These are phyloP conservation scores for Lotmaria passim DNA, from an alignment of 208 protist genomes.

Conservation along the genomic window DNA sequence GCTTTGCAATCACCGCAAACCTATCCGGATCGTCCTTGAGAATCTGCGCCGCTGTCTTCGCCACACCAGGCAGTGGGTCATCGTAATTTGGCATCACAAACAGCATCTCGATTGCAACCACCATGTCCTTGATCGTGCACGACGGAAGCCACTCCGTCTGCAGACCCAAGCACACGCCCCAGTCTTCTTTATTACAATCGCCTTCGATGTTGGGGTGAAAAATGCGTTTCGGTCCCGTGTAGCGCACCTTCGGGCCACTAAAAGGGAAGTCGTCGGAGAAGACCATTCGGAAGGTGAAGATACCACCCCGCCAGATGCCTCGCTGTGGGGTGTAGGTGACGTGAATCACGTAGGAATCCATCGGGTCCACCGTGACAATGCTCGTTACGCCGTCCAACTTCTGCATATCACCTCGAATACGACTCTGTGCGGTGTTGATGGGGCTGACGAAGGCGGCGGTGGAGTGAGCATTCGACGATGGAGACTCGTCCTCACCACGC, in stretches of 20 bases:
- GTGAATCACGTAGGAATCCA: conserved; percentile 56
- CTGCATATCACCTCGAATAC: conserved; percentile 68
- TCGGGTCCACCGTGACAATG: conserved; percentile 45
- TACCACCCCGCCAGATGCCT: conserved; percentile 72
- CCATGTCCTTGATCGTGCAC: conserved; percentile 71
- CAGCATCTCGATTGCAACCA: conserved; percentile 81
- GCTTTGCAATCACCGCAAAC: conserved; percentile 54
- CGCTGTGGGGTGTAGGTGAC: conserved; percentile 47
- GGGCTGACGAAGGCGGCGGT: conserved; percentile 33
- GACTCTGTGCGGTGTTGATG: conserved; percentile 45
- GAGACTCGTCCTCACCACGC: neutral
- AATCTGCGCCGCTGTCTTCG: conserved; percentile 69
- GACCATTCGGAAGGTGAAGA: conserved; percentile 71
- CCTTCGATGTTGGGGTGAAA: conserved; percentile 93
- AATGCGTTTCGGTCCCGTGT: conserved; percentile 69
- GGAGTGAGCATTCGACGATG: conserved; percentile 25
- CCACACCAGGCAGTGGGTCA: conserved; percentile 76
- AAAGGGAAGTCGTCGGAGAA: conserved; percentile 83
- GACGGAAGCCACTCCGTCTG: conserved; percentile 82
- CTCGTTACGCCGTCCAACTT: conserved; percentile 60
- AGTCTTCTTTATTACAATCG: conserved; percentile 60
- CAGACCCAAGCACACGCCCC: conserved; percentile 88
- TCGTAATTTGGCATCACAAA: conserved; percentile 83
- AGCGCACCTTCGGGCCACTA: conserved; percentile 81
- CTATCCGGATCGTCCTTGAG: conserved; percentile 53